These are phyloP conservation scores for Ramicandelaber brevisporus DNA, from an alignment of 192 early-diverging fungal species.

Conservation along the genomic window DNA sequence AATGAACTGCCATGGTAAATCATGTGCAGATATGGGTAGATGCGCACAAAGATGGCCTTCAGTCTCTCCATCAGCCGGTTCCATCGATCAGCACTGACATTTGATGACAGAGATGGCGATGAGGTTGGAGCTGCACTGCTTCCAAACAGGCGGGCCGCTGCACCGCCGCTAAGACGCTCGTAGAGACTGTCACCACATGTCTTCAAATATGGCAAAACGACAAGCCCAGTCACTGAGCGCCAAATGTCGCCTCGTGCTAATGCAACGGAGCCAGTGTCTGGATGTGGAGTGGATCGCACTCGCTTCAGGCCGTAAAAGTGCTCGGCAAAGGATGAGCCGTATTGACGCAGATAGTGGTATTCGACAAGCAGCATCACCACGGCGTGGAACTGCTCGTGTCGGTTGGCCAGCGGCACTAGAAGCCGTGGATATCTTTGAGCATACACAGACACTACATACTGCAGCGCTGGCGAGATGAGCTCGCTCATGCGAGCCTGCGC, in stretches of 20 bases:
- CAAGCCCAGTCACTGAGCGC: constrained; percentile 34
- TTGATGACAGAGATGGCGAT: no score
- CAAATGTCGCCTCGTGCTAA: constrained; percentile 24
- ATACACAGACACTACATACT: constrained; percentile 61
- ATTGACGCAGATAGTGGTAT: constrained; percentile 56
- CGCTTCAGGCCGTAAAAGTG: constrained; percentile 79
- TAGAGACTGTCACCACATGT: constrained; percentile 44
- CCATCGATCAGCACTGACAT: no score
- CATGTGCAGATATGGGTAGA: constrained; percentile 51
- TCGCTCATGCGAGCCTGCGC: constrained; percentile 62
- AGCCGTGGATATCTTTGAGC: constrained; percentile 73
- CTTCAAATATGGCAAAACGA: constrained; percentile 53
- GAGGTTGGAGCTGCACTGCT: no score
- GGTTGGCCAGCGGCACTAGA: constrained; percentile 43
- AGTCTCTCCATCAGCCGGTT: no score
- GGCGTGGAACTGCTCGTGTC: constrained; percentile 64
- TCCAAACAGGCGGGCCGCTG: constrained; percentile 36
- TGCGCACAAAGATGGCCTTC: constrained; percentile 12
- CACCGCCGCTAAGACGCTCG: constrained; percentile 23
- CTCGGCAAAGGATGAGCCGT: constrained; percentile 65
- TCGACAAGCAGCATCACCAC: constrained; percentile 56
- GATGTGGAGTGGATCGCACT: constrained; percentile 23
- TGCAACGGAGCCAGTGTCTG: constrained; percentile 8
- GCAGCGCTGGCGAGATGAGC: constrained; percentile 60
- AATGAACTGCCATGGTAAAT: constrained; percentile 34